These are phyloP conservation scores for Ogataea paraovalis DNA, from an alignment of 805 yeast species.

Conservation along the genomic window DNA sequence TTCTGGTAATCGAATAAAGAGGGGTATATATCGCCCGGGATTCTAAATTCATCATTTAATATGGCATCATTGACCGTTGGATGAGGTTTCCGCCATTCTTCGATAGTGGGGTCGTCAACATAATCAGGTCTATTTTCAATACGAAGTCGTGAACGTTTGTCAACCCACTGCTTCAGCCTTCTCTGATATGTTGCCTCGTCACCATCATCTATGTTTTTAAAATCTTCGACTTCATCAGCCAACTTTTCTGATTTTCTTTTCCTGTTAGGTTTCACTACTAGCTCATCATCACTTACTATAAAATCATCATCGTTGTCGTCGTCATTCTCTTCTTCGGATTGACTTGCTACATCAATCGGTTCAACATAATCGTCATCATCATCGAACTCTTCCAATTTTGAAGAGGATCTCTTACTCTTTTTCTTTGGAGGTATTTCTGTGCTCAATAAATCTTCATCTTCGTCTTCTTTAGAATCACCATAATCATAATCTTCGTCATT, in stretches of 20 bases:
- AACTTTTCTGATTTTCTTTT: constrained; percentile 3
- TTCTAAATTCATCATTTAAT: constrained; percentile 60
- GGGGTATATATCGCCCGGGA: constrained; percentile 91
- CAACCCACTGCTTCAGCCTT: constrained; percentile 59
- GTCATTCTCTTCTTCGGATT: constrained; percentile 10
- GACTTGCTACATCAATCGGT: constrained; percentile 19
- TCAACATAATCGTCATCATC: constrained; percentile 18
- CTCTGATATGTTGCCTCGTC: constrained; percentile 59
- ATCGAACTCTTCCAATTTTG: constrained; percentile 2
- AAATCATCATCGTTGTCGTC: constrained; percentile 8
- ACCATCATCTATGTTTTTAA: constrained; percentile 71
- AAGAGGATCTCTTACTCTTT: not conserved
- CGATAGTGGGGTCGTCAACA: constrained; percentile 24
- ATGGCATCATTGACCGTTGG: constrained; percentile 74
- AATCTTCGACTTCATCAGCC: constrained; percentile 30
- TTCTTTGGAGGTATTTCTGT: constrained; percentile 1
- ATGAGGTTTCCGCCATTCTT: constrained; percentile 75
- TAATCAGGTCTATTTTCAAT: constrained; percentile 25
- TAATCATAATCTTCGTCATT: constrained; percentile 8
- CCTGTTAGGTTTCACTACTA: constrained; percentile 2
- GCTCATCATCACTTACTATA: constrained; percentile 11
- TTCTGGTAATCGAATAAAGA: constrained; percentile 88
- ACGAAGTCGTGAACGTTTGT: constrained; percentile 45
- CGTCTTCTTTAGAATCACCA: constrained; percentile 2
- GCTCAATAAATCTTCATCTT: not conserved